Conservation (phyloP, 768 basidiomycete genomes). For the Psilocybe azurescens region DNA sequence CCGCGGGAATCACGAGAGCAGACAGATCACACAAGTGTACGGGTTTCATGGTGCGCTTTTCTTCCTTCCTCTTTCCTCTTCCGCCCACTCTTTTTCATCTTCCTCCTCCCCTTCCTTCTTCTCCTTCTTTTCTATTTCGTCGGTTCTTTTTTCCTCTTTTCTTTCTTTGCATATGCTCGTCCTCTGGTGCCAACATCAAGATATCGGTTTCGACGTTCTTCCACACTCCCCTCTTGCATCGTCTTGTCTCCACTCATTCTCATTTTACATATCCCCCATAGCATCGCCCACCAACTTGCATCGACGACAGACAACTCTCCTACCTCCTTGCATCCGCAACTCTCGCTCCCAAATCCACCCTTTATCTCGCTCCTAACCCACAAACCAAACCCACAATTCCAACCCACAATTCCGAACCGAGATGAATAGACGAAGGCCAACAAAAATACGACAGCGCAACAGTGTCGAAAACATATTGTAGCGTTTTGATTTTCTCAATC, state of each 20-base stretch:
- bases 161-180: too few species aligned
- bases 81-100: background rate
- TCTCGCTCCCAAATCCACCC: background rate
- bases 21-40: conserved; percentile 98
- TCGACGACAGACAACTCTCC: background rate
- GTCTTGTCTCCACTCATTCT: too few species aligned
- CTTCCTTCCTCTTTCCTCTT: background rate
- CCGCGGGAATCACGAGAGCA: conserved; percentile 94
- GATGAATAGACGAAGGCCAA: conserved; percentile 85
- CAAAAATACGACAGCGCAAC: conserved; percentile 96
- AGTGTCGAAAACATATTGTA: conserved; percentile 98
- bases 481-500: conserved; percentile 92
- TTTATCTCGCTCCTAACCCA: too few species aligned
- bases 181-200: too few species aligned
- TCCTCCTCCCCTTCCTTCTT: background rate
- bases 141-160: too few species aligned
- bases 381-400: background rate
- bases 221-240: too few species aligned
- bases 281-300: too few species aligned
- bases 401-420: background rate
- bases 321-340: background rate
- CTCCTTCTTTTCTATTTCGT: background rate
- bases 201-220: too few species aligned
- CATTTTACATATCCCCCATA: too few species aligned
- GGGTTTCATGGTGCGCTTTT: conserved; percentile 88